Evolutionary conservation across 306 rosid genomes (phyloP).

Genomic region (Cyclanthera cordifolia): DNA sequence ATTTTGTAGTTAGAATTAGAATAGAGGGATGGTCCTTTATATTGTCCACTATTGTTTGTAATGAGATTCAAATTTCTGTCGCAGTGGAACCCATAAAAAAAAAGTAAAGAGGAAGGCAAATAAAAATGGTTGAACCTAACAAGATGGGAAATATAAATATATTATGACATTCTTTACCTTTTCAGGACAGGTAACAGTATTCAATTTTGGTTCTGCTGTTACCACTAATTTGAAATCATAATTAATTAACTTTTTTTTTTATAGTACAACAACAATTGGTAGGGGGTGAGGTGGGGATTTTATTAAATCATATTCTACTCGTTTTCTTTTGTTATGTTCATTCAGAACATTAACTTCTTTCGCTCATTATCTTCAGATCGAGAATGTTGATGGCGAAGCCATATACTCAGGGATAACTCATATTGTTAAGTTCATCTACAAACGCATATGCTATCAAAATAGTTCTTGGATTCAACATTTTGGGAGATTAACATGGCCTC

Average conservation of each 20-base stretch:
- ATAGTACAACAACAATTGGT: too few relatives aligned
- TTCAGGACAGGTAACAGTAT: neutral
- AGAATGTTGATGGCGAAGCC: conserved; percentile 43
- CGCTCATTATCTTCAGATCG: conserved; percentile 38
- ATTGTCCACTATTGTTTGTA: neutral
- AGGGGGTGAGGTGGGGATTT: too few relatives aligned
- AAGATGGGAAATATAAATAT: neutral
- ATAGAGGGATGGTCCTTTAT: neutral
- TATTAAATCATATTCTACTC: too few relatives aligned
- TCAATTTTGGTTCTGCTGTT: neutral
- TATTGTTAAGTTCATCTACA: conserved; percentile 48
- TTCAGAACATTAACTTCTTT: neutral
- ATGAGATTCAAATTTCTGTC: neutral
- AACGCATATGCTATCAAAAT: conserved; percentile 51
- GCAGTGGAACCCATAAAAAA: neutral
- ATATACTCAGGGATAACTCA: conserved; percentile 54
- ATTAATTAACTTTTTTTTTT: too few relatives aligned
- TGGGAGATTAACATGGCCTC: conserved; percentile 89
- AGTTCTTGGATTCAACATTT: conserved; percentile 58
- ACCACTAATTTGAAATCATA: neutral
- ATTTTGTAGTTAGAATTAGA: neutral
- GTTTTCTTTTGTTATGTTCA: neutral
- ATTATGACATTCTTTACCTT: neutral
- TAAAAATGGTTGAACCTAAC: neutral
- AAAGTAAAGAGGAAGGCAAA: neutral